Base-by-base conservation (phyloP, 2,329 filamentous ascomycete species). In the Lecanicillium sp. region DNA sequence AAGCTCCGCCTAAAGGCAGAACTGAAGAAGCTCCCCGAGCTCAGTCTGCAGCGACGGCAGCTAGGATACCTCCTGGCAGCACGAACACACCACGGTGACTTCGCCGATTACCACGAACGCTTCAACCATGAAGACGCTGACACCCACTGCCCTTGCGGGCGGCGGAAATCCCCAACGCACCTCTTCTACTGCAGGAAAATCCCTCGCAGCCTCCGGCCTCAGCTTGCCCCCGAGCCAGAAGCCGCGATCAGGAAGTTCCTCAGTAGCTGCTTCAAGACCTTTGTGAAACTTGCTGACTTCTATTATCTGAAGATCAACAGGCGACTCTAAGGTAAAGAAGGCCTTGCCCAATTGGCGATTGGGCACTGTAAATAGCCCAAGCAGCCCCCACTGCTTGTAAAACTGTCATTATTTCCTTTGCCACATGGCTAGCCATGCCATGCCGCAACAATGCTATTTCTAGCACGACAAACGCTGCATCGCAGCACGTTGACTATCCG, bases 121-220 rank as follows among this genome's bases (percentile, higher is more conserved):
- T 36, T 37, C 35, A 29, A 37, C 5, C 35, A 37, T 12, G 27
- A 29, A 29, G 25, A 37, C 27, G 35, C 35, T 17, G 35, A 29
- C 5, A 10, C 29, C 15, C 19, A 37, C 15, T 37, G 35, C 35
- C 35, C 35, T 15, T 37, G 25, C 25, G 35, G 35, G 35, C 35
- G 27, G 13, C 10, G 25, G 35, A 37, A 37, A 17, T 37, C 36
- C 29, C n/a, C n/a, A n/a, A n/a, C n/a, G n/a, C n/a, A n/a, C n/a
- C n/a, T n/a, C n/a, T n/a, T n/a, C n/a, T n/a, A 37, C 35, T 37
- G 29, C 36, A 37, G 36, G n/a, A 37, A 37, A 27, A 37, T 37
- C 28, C 27, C 36, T 18, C 28, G 36, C 19, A 37, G 36, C 28
- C 36, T 37, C 17, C 20, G 36, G 14, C 28, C 36, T 37, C 29